These are phyloP conservation scores for Zizania palustris DNA, from an alignment of 202 grass and related monocot genomes.

Conservation along the genomic window DNA sequence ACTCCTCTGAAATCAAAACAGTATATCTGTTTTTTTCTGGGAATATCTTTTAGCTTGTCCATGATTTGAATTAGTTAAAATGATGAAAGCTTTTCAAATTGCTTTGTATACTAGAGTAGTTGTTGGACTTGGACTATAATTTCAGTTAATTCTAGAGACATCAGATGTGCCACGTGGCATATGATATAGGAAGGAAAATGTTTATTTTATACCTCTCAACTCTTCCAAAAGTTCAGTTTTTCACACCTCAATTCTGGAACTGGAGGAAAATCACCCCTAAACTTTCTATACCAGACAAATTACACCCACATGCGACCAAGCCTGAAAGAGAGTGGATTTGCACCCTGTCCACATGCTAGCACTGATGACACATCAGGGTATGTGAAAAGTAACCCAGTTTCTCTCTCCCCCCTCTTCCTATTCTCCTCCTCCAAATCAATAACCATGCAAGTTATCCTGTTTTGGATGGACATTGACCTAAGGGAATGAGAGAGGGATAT, in stretches of 20 bases:
- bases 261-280: neutral
- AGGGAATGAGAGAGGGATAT: neutral
- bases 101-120: constrained; percentile 9
- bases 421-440: neutral
- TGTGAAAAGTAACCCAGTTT: neutral
- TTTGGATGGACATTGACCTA: neutral
- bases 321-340: neutral
- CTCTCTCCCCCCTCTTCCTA: neutral
- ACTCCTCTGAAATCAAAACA: constrained; percentile 5
- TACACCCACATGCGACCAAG: neutral
- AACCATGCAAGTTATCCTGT: neutral
- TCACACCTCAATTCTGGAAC: neutral
- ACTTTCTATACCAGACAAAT: neutral
- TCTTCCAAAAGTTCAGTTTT: neutral
- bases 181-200: neutral
- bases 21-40: neutral
- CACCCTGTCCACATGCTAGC: neutral
- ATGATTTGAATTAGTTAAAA: neutral
- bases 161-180: neutral
- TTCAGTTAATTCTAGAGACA: constrained; percentile 28
- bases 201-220: neutral
- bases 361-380: neutral
- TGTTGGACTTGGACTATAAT: constrained; percentile 11
- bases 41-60: neutral
- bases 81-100: constrained; percentile 19